Evolutionary conservation across 306 rosid genomes (phyloP), one percentile per base, ranked within the genome.

Genomic region (Vigna nakashimae): DNA sequence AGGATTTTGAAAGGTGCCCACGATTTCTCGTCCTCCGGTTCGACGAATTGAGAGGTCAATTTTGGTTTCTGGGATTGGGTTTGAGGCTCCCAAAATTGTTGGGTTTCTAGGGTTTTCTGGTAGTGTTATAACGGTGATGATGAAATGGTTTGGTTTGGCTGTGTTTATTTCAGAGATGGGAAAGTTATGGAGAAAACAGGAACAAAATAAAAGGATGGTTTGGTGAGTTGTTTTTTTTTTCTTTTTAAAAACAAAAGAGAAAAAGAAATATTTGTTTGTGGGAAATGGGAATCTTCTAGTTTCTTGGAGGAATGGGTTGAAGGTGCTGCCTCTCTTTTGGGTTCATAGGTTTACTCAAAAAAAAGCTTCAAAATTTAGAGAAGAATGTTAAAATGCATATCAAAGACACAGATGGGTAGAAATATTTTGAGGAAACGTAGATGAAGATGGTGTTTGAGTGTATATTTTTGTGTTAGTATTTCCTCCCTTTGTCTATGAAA

Each of bases 241-340:
- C 63, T 63, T 50, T 76, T 57, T 10, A 60, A n/a, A n/a, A 6
- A 30, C n/a, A 18, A 6, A 18, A 62, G 9, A 30, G 4, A 3
- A 60, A 34, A 62, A 34, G 14, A 62, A 62, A 34, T 30, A 38
- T 18, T 12, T 42, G 53, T 66, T 12, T 20, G 53, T 71, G 60
- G 78, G 91, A 91, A 88, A 45, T 77, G 60, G 78, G 92, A 91
- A 87, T 93, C 94, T 91, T 91, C 84, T 69, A 80, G 85, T 88
- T 91, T 86, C 92, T 93, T 91, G 89, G 75, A 85, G 87, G 75
- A 69, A 60, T 82, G 87, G 91, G 86, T 59, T 86, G 79, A 79
- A 76, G 85, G 71, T 75, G 81, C 38, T 43, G 81, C 74, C 75
- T 84, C 80, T 40, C 72, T 74, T 75, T 78, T 75, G 72, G 84